Evolutionary conservation across 1,284 basidiomycete genomes (phyloP).

Genomic region (Fomitiporia mediterranea): DNA sequence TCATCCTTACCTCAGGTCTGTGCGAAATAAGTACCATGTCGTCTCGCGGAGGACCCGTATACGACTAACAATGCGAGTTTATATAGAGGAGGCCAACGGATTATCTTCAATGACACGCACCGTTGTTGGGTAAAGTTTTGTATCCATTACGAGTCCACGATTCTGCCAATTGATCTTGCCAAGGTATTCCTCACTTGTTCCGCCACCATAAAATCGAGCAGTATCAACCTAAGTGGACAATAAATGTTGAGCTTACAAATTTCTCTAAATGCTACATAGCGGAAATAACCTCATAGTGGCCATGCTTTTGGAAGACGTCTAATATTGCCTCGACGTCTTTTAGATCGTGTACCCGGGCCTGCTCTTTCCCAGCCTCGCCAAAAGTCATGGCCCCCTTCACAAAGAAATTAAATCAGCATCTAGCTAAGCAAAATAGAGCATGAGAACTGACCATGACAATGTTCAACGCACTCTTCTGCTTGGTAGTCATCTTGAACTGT

Average conservation of each 20-base stretch:
- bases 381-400: slow-evolving; percentile 33
- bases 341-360: slow-evolving; percentile 31
- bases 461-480: slow-evolving; percentile 15
- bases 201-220: slow-evolving; percentile 31
- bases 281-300: slow-evolving; percentile 30
- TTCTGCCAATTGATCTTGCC: slow-evolving; percentile 32
- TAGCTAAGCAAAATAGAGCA: neutral
- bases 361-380: slow-evolving; percentile 28
- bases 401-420: neutral
- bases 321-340: slow-evolving; percentile 32
- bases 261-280: neutral
- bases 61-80: neutral
- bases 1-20: slow-evolving; percentile 4
- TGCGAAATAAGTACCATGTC: slow-evolving; percentile 2
- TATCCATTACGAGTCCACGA: slow-evolving; percentile 39
- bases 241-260: neutral
- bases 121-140: slow-evolving; percentile 37
- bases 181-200: slow-evolving; percentile 28
- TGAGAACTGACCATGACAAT: slow-evolving; percentile 13
- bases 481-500: slow-evolving; percentile 4
- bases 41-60: neutral
- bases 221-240: slow-evolving; percentile 28
- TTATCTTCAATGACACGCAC: slow-evolving; percentile 13
- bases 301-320: slow-evolving; percentile 35
- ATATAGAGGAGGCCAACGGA: neutral